Evolutionary conservation across 140 eudicot genomes (phyloP).

Genomic region (Senecio squalidus): DNA sequence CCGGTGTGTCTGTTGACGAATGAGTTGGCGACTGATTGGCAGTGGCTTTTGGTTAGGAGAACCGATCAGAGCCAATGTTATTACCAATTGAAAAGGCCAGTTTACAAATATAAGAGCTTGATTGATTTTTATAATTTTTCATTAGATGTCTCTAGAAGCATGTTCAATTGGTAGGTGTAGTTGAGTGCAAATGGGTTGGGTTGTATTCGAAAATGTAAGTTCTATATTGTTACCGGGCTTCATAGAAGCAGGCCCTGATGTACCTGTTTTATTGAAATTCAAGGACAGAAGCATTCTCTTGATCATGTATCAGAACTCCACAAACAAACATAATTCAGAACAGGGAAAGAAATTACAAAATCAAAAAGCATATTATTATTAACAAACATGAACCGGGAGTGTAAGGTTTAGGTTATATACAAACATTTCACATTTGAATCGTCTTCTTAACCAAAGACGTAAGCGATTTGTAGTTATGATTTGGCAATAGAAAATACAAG

Average conservation of each 20-base stretch:
- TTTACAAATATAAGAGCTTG: too few species aligned
- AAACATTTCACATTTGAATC: conserved; percentile 11
- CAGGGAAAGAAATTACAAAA: background rate
- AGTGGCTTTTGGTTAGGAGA: too few species aligned
- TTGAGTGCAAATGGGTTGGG: too few species aligned
- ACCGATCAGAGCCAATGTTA: too few species aligned
- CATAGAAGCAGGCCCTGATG: too few species aligned
- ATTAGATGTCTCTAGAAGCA: too few species aligned
- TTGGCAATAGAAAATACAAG: background rate
- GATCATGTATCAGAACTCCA: background rate
- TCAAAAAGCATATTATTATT: conserved; percentile 2
- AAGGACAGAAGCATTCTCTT: background rate
- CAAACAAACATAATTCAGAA: background rate
- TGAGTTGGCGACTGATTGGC: too few species aligned
- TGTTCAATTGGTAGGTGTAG: too few species aligned
- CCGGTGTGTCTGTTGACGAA: too few species aligned
- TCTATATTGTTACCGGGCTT: too few species aligned
- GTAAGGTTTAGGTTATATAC: conserved; percentile 16
- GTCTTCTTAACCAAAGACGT: background rate
- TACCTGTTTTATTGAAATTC: background rate
- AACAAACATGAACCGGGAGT: conserved; percentile 12
- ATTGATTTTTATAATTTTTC: too few species aligned
- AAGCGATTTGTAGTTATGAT: background rate
- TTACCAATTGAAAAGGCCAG: too few species aligned
- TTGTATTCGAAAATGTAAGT: background rate